phyloP scores from a whole-genome alignment of 768 basidiomycete species.

The Gelatoporia subvermispora region DNA sequence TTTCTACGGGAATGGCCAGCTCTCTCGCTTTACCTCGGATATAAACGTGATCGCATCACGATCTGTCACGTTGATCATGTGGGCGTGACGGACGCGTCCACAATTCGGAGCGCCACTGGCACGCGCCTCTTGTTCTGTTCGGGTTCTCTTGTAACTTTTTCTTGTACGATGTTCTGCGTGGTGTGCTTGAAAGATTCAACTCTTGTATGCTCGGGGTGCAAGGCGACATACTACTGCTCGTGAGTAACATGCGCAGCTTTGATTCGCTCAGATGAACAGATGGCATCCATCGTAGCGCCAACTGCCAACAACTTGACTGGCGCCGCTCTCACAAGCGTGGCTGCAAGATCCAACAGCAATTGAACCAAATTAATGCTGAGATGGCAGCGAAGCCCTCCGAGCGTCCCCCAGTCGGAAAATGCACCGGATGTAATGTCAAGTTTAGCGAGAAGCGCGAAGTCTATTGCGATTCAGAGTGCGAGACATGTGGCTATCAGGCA shows the following conservation, averaged over 20 bases:
- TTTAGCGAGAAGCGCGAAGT: slow-evolving; percentile 16
- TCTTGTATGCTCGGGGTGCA: slow-evolving; percentile 14
- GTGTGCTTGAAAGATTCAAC: slow-evolving; percentile 12
- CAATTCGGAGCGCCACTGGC: too few relatives aligned
- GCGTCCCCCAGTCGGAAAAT: slow-evolving; percentile 15
- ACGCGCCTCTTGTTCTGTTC: too few relatives aligned
- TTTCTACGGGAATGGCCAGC: too few relatives aligned
- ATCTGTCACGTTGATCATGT: too few relatives aligned
- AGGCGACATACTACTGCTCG: slow-evolving; percentile 16
- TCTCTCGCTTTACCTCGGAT: too few relatives aligned
- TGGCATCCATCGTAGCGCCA: slow-evolving; percentile 1
- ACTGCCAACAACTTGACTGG: slow-evolving; percentile 29
- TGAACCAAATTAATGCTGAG: slow-evolving; percentile 22
- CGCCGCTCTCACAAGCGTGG: slow-evolving; percentile 28
- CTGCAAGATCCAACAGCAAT: slow-evolving; percentile 30
- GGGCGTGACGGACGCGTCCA: too few relatives aligned
- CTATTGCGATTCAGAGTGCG: slow-evolving; percentile 25
- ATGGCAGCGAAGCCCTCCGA: slow-evolving; percentile 21
- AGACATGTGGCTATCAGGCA: slow-evolving; percentile 30
- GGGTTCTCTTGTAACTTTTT: too few relatives aligned
- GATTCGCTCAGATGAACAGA: too few relatives aligned
- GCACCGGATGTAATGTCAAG: slow-evolving; percentile 29
- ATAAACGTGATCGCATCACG: too few relatives aligned
- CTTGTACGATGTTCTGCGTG: slow-evolving; percentile 11
- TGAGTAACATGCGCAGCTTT: too few relatives aligned